Percentiles rank a stretch among this genome's conserved stretches.
Conservation (phyloP, 1,139 yeast genomes). For the Lodderomyces beijingensis region DNA sequence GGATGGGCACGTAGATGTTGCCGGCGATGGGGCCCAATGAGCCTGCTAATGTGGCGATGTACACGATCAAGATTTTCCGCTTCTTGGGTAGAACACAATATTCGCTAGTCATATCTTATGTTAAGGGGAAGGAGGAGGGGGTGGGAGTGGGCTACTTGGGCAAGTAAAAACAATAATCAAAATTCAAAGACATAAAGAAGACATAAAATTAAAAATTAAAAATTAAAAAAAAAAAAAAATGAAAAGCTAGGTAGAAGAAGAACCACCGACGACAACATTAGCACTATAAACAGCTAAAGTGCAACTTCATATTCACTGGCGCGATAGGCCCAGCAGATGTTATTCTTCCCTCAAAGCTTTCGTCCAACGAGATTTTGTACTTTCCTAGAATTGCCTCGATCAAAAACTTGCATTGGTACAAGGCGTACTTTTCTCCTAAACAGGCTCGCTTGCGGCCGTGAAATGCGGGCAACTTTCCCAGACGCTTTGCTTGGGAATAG, state of each 20-base stretch:
- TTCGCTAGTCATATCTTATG: background rate
- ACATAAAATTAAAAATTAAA: no score
- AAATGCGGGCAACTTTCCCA: conserved; percentile 47
- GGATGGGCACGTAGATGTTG: conserved; percentile 54
- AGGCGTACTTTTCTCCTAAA: conserved; percentile 57
- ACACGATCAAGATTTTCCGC: conserved; percentile 8
- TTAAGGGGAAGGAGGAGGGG: no score
- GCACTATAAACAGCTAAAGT: no score
- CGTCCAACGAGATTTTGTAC: conserved; percentile 34
- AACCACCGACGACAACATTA: no score
- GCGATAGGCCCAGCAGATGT: conserved; percentile 42
- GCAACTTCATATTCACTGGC: conserved; percentile 17
- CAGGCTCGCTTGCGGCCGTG: conserved; percentile 64
- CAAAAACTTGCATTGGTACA: conserved; percentile 40
- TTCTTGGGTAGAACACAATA: conserved; percentile 9
- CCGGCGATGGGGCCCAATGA: conserved; percentile 59
- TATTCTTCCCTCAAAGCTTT: conserved; percentile 46
- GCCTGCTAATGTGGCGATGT: conserved; percentile 45
- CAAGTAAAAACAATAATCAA: no score
- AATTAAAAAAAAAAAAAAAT: no score
- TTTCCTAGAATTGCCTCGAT: conserved; percentile 30
- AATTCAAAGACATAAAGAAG: no score
- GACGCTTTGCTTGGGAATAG: conserved; percentile 43
- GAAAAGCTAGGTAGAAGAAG: no score
- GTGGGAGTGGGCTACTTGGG: no score